A percentile compares a stretch with the other conserved stretches of the same genome.
Conservation (phyloP, 352 stramenopile species). For the Pythium guiyangense region DNA sequence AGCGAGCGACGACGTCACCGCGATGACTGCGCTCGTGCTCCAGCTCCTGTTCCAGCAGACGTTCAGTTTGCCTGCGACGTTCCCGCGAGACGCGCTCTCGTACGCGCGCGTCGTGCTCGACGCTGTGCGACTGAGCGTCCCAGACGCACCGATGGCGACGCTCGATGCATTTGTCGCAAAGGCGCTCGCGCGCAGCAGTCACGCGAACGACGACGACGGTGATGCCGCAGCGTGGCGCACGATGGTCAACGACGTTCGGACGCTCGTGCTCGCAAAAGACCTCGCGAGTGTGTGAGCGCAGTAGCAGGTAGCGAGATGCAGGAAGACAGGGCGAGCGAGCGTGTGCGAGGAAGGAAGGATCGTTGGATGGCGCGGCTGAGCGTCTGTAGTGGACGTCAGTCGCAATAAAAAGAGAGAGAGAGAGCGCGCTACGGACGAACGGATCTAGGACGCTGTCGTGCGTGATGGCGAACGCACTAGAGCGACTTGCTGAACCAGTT, state of each 20-base stretch:
- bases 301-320: too few species aligned
- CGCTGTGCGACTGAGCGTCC: constrained; percentile 31
- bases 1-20: constrained; percentile 19
- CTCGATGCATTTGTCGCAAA: constrained; percentile 26
- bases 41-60: constrained; percentile 76
- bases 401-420: too few species aligned
- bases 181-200: not conserved
- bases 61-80: constrained; percentile 40
- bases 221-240: constrained; percentile 14
- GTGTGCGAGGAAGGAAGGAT: too few species aligned
- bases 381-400: too few species aligned
- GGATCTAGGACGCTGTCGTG: too few species aligned
- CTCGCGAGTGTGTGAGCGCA: constrained; percentile 17
- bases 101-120: constrained; percentile 39
- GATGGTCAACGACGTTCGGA: constrained; percentile 19
- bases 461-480: not conserved
- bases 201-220: not conserved
- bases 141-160: constrained; percentile 24
- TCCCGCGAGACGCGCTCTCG: constrained; percentile 30
- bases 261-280: constrained; percentile 39
- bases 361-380: too few species aligned
- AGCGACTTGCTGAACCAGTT: constrained; percentile 36
- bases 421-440: too few species aligned
- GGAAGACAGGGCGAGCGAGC: too few species aligned
- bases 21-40: constrained; percentile 25